Base-by-base conservation (phyloP, 108 stramenopile species). In the Bacterosira constricta region DNA sequence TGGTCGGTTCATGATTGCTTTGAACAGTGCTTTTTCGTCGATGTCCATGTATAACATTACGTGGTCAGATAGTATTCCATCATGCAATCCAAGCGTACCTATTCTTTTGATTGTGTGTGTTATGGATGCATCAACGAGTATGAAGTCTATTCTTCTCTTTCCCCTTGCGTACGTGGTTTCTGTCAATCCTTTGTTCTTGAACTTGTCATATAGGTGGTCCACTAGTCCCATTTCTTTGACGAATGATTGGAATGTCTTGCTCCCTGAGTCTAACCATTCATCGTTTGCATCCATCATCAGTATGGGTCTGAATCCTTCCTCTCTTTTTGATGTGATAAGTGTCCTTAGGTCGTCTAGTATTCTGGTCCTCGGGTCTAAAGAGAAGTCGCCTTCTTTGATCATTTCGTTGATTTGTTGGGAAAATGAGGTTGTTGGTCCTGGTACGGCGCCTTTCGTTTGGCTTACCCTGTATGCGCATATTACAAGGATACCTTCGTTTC, bases 1-100 rank as follows among this genome's bases (percentile, higher is more conserved):
- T 25, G 60, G 60, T 26, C 60, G 39, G n/a, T 62, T 62, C 7
- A 62, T 42, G n/a, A n/a, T n/a, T n/a, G n/a, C n/a, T n/a, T n/a
- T n/a, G n/a, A n/a, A n/a, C n/a, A n/a, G n/a, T n/a, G n/a, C n/a
- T n/a, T n/a, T n/a, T n/a, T n/a, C n/a, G n/a, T n/a, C n/a, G n/a
- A n/a, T n/a, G n/a, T n/a, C n/a, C n/a, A n/a, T n/a, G n/a, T n/a
- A n/a, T n/a, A n/a, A n/a, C n/a, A n/a, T n/a, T n/a, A n/a, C n/a
- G n/a, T n/a, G n/a, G n/a, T n/a, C n/a, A n/a, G n/a, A n/a, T n/a
- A n/a, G n/a, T n/a, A n/a, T n/a, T n/a, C 1, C 60, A 4, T 62
- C 41, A 27, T 62, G 60, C 4, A 62, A 25, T 8, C 60, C 60
- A 3, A 62, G n/a, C 10, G 60, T 62, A 5, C 60, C 60, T 12